Evolutionary conservation across 2,329 filamentous ascomycete genomes (phyloP), one percentile per base, ranked within the genome.

Genomic region (Colletotrichum nymphaeae): DNA sequence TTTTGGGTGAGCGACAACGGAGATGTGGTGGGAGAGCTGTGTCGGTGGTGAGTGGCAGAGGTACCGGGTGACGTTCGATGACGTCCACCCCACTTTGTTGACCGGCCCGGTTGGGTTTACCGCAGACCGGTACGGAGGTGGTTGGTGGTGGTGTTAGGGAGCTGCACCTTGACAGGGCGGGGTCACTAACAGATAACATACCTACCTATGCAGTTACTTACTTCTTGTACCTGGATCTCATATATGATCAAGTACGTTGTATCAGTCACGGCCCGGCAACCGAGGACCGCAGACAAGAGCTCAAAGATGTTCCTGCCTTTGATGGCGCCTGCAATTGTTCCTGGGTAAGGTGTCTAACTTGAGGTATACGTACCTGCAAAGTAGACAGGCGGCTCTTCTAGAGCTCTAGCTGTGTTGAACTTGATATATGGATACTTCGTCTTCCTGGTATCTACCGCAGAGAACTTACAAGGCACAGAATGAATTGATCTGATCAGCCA

Each of bases 41-140:
- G 30, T 32, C 8, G 30, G 22, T 42, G 37, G 6, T 19, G 37
- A 22, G 26, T 42, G 59, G 55, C 24, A 42, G 30, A 46, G 58
- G 59, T 66, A 42, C 60, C 67, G 16, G 49, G 67, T 73, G 70
- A 73, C 70, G 70, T 56, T 62, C 56, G 67, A 73, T 73, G 70
- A 73, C 70, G 70, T 70, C 35, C 70, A 32, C 68, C 59, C 70
- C 67, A 70, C 67, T 49, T 52, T 42, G 5, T 22, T 46, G 56
- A 73, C 70, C 70, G 70, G 70, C 70, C 70, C 70, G 70, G 70
- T 70, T 73, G 67, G 28, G 24, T 2, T 26, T n/a, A 69, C 37
- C 65, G 22, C 19, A 58, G 55, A 65, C 59, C 70, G 65, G 65
- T 59, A 72, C 26, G 32, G 53, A 32, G 35, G 35, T 52, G 16